phyloP scores from a whole-genome alignment of 768 basidiomycete genomes.

The Leccinum variicolor region DNA sequence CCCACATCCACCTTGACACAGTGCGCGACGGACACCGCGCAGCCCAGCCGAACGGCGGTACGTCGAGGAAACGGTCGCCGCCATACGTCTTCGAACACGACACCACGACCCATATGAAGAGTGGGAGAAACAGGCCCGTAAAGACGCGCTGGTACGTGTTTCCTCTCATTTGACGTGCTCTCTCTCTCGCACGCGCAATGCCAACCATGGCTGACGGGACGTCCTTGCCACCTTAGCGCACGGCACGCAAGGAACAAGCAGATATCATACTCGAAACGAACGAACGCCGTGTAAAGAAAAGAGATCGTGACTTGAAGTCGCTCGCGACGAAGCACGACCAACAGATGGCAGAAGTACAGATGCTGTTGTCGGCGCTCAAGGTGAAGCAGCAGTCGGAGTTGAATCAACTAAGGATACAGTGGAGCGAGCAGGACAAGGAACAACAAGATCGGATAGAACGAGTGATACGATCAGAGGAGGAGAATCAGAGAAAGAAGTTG shows the following conservation, averaged over 20 bases:
- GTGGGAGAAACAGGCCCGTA: slow-evolving; percentile 46
- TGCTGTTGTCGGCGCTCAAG: slow-evolving; percentile 40
- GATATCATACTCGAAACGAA: slow-evolving; percentile 18
- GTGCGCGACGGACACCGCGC: slow-evolving; percentile 19
- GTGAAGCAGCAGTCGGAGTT: slow-evolving; percentile 47
- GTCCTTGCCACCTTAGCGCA: slow-evolving; percentile 26
- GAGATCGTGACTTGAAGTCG: slow-evolving; percentile 21
- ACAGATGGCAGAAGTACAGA: slow-evolving; percentile 53
- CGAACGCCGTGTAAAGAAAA: slow-evolving; percentile 7
- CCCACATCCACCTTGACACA: slow-evolving; percentile 3
- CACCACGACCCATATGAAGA: slow-evolving; percentile 49
- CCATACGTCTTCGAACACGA: slow-evolving; percentile 41
- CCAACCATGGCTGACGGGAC: neutral
- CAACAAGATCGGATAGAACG: slow-evolving; percentile 59
- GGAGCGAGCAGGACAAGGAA: slow-evolving; percentile 42
- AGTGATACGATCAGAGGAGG: slow-evolving; percentile 62
- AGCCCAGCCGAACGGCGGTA: slow-evolving; percentile 33
- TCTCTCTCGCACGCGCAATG: neutral
- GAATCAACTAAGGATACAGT: slow-evolving; percentile 38
- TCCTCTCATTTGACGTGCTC: neutral
- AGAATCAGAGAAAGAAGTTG: slow-evolving; percentile 46
- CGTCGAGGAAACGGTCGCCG: slow-evolving; percentile 44
- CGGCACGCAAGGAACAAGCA: slow-evolving; percentile 35
- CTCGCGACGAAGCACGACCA: slow-evolving; percentile 42
- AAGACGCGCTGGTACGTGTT: slow-evolving; percentile 43